Conservation (phyloP, 148 eudicot genomes). For the Nepenthes mirabilis region DNA sequence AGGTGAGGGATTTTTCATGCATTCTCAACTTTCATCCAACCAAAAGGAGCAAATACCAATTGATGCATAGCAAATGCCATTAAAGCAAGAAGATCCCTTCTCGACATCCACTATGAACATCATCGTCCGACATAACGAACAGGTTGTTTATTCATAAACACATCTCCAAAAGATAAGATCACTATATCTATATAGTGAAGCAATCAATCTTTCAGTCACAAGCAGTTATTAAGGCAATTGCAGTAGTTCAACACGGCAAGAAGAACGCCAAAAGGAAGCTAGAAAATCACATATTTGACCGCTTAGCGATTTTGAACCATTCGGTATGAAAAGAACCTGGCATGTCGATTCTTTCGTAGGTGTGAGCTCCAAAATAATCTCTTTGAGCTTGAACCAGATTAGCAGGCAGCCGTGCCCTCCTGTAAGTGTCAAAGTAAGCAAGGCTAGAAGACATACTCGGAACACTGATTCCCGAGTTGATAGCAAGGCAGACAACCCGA, state of each 20-base stretch:
- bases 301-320: constrained; percentile 82
- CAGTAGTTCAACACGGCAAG: background rate
- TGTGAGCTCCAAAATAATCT: constrained; percentile 90
- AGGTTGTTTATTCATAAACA: too few relatives aligned
- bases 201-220: constrained; percentile 1
- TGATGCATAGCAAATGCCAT: too few relatives aligned
- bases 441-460: constrained; percentile 97
- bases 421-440: constrained; percentile 86
- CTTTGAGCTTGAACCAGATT: constrained; percentile 92
- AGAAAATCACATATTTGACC: constrained; percentile 34
- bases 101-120: too few relatives aligned
- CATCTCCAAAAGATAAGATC: too few relatives aligned
- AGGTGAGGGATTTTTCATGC: too few relatives aligned
- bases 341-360: constrained; percentile 78
- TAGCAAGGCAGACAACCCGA: constrained; percentile 66
- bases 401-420: constrained; percentile 74
- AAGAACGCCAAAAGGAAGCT: constrained; percentile 4
- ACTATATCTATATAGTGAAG: too few relatives aligned
- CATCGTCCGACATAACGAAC: too few relatives aligned
- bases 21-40: too few relatives aligned
- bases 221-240: background rate
- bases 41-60: too few relatives aligned
- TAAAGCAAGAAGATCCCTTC: too few relatives aligned
- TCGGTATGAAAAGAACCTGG: constrained; percentile 79
- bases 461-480: constrained; percentile 72